Conservation (phyloP, 2,329 filamentous ascomycete genomes). For the Pseudodiploospora longispora region DNA sequence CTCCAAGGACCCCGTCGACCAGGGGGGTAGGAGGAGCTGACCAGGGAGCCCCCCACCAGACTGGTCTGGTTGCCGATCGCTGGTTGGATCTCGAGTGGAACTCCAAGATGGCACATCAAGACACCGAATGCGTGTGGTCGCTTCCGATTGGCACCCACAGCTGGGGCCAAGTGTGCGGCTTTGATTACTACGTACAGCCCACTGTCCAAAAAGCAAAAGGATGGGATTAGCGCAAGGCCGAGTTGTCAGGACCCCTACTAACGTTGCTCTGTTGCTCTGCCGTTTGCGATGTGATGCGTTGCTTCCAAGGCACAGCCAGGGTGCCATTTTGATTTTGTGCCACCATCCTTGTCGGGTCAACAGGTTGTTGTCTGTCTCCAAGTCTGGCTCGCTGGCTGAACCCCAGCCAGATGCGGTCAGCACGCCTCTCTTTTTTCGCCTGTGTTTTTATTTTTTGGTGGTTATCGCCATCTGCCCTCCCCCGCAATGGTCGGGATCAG, state of each 20-base stretch:
- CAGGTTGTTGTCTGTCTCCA: not conserved
- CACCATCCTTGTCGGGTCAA: not conserved
- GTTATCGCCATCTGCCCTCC: no score
- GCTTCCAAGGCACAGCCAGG: not conserved
- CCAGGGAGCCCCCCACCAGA: no score
- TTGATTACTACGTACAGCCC: conserved; percentile 9
- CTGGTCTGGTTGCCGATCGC: conserved; percentile 2
- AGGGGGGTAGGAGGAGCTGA: no score
- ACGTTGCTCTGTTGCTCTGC: no score
- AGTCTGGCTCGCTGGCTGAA: no score
- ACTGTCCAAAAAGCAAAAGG: conserved; percentile 1
- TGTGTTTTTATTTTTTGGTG: no score
- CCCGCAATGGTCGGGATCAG: no score
- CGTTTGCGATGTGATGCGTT: no score
- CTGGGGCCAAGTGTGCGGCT: conserved; percentile 2
- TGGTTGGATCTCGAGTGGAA: not conserved
- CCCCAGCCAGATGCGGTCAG: no score
- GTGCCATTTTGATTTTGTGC: not conserved
- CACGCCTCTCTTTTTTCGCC: no score
- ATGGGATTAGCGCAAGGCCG: conserved; percentile 1
- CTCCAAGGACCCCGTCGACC: no score
- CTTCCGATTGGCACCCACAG: conserved; percentile 8
- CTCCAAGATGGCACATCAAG: conserved; percentile 4
- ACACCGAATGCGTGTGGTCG: conserved; percentile 1
- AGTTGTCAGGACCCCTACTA: not conserved